Evolutionary conservation across 345 rosid species (phyloP).

Genomic region (Euphorbia tirucalli): DNA sequence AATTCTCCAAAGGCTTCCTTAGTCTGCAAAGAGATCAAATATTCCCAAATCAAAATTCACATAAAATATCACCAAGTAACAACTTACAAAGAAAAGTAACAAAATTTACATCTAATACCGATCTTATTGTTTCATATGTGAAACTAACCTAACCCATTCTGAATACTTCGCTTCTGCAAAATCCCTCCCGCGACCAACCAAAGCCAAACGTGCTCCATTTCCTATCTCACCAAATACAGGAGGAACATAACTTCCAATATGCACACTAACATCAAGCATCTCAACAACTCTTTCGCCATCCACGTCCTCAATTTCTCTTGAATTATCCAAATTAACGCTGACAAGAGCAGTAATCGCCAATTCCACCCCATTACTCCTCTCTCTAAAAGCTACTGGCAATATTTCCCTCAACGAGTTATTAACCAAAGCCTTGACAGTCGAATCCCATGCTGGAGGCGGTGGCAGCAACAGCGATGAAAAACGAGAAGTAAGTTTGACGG

Average conservation of each 20-base stretch:
- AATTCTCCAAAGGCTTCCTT: slow-evolving; percentile 74
- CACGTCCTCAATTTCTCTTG: slow-evolving; percentile 25
- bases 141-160: slow-evolving; percentile 80
- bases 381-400: slow-evolving; percentile 40
- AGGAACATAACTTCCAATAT: slow-evolving; percentile 57
- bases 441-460: slow-evolving; percentile 34
- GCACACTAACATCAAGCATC: slow-evolving; percentile 57
- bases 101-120: too few relatives aligned
- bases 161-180: slow-evolving; percentile 77
- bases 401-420: slow-evolving; percentile 42
- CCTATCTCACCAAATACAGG: slow-evolving; percentile 45
- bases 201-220: slow-evolving; percentile 65
- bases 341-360: slow-evolving; percentile 73
- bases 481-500: background rate
- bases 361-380: slow-evolving; percentile 48
- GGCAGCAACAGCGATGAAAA: slow-evolving; percentile 4
- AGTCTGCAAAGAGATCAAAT: slow-evolving; percentile 44
- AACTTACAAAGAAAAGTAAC: background rate
- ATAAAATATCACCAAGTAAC: too few relatives aligned
- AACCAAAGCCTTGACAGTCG: slow-evolving; percentile 40
- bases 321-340: slow-evolving; percentile 46
- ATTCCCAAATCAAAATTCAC: slow-evolving; percentile 5
- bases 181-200: slow-evolving; percentile 72
- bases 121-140: too few relatives aligned
- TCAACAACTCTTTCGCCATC: slow-evolving; percentile 19